These are phyloP conservation scores for Fraxinus excelsior DNA, from an alignment of 257 asterid genomes.

Conservation along the genomic window DNA sequence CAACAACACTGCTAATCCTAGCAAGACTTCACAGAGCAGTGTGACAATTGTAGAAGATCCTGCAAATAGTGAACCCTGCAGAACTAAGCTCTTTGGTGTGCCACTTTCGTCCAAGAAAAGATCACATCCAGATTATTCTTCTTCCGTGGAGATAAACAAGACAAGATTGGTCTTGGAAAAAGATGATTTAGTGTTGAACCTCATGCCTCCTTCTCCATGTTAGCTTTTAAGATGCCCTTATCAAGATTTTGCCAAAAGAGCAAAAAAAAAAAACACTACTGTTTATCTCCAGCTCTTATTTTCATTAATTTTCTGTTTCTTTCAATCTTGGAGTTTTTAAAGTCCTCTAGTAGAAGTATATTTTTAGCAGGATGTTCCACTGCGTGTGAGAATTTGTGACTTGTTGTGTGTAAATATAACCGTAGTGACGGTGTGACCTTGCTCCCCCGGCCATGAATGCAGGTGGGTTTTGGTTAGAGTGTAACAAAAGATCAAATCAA, in stretches of 20 bases:
- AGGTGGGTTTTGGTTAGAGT: conserved; percentile 45
- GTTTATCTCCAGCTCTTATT: not conserved
- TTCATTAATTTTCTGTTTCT: not conserved
- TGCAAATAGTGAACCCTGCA: conserved; percentile 16
- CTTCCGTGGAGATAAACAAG: conserved; percentile 58
- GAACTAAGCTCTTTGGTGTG: conserved; percentile 81
- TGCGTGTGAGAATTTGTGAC: conserved; percentile 20
- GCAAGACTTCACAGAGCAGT: conserved; percentile 47
- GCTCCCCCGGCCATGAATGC: conserved; percentile 38
- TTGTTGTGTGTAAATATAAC: conserved; percentile 39
- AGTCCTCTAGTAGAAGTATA: conserved; percentile 25
- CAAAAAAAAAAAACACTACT: not conserved
- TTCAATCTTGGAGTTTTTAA: not conserved
- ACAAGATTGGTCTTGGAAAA: conserved; percentile 61
- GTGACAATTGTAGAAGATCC: conserved; percentile 49
- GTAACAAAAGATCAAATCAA: conserved; percentile 27
- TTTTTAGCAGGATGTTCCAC: conserved; percentile 23
- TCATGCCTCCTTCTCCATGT: conserved; percentile 76
- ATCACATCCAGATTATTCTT: conserved; percentile 53
- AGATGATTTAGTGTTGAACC: conserved; percentile 78
- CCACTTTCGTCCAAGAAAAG: conserved; percentile 76
- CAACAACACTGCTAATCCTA: conserved; percentile 23
- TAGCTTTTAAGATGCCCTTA: conserved; percentile 26
- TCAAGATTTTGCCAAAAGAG: not conserved
- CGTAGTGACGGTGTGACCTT: conserved; percentile 22